A percentile compares a stretch with the other conserved stretches of the same genome.
Conservation (phyloP, 805 yeast species). For the Ogataea thermomethanolica region DNA sequence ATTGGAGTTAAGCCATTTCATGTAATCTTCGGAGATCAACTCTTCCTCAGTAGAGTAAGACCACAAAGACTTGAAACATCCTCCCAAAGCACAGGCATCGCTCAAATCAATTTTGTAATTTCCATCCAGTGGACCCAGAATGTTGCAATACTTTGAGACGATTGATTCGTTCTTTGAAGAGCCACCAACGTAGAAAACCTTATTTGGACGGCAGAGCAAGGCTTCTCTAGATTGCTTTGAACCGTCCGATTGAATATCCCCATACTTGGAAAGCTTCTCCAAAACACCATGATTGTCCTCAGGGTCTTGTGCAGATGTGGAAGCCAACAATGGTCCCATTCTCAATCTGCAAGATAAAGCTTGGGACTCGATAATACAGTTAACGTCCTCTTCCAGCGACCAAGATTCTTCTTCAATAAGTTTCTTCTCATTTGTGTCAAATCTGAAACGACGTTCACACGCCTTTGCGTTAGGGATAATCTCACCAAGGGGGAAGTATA, state of each 20-base stretch:
- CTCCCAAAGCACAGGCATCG: slow-evolving; percentile 91
- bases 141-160: slow-evolving; percentile 62
- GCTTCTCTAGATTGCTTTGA: slow-evolving; percentile 42
- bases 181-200: slow-evolving; percentile 83
- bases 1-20: slow-evolving; percentile 42
- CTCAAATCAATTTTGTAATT: slow-evolving; percentile 71
- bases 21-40: slow-evolving; percentile 32
- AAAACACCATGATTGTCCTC: slow-evolving; percentile 18
- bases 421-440: slow-evolving; percentile 32
- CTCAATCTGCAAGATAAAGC: slow-evolving; percentile 80
- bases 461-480: slow-evolving; percentile 80
- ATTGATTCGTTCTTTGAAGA: slow-evolving; percentile 71
- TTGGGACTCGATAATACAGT: slow-evolving; percentile 80
- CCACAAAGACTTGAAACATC: slow-evolving; percentile 85
- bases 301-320: slow-evolving; percentile 12
- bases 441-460: slow-evolving; percentile 52
- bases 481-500: slow-evolving; percentile 87
- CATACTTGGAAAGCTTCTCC: slow-evolving; percentile 33
- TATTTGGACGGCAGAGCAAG: slow-evolving; percentile 55
- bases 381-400: slow-evolving; percentile 62
- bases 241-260: slow-evolving; percentile 48
- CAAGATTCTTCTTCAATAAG: slow-evolving; percentile 36
- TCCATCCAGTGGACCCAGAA: slow-evolving; percentile 64
- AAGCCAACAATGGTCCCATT: slow-evolving; percentile 69
- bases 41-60: slow-evolving; percentile 39